Conservation (phyloP, 257 asterid species). For the Solanum etuberosum region DNA sequence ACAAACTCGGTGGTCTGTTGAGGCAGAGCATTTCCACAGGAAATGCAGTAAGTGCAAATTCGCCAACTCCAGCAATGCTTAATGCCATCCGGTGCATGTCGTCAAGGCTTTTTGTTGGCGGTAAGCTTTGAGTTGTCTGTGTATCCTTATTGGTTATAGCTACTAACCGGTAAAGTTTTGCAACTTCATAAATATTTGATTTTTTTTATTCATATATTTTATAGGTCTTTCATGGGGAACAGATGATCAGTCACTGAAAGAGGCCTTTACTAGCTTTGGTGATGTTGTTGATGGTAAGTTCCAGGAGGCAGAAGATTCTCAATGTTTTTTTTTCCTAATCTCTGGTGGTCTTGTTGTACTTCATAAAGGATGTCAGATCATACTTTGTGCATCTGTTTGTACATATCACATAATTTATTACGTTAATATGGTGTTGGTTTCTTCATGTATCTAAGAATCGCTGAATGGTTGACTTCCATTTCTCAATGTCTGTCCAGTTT, state of each 20-base stretch:
- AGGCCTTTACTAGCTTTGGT: constrained; percentile 74
- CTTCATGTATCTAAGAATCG: background rate
- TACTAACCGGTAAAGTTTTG: background rate
- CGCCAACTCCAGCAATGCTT: constrained; percentile 31
- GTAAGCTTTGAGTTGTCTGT: constrained; percentile 5
- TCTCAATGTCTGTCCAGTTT: background rate
- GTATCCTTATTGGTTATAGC: background rate
- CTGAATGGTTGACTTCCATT: background rate
- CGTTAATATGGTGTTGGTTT: background rate
- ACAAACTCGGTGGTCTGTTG: constrained; percentile 46
- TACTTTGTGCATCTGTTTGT: background rate
- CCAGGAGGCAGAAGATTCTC: background rate
- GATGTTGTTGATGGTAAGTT: constrained; percentile 38
- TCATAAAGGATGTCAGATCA: background rate
- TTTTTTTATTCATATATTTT: background rate
- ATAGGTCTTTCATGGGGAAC: constrained; percentile 72
- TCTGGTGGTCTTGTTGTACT: background rate
- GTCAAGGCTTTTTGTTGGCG: constrained; percentile 58
- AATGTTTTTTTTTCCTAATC: background rate
- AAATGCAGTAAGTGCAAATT: constrained; percentile 18
- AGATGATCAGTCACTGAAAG: constrained; percentile 44
- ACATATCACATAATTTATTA: background rate
- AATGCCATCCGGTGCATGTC: constrained; percentile 74
- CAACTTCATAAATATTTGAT: background rate
- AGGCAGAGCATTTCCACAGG: constrained; percentile 29